phyloP scores from a whole-genome alignment of 2,329 filamentous ascomycete species.

The Beauveria rudraprayagi region DNA sequence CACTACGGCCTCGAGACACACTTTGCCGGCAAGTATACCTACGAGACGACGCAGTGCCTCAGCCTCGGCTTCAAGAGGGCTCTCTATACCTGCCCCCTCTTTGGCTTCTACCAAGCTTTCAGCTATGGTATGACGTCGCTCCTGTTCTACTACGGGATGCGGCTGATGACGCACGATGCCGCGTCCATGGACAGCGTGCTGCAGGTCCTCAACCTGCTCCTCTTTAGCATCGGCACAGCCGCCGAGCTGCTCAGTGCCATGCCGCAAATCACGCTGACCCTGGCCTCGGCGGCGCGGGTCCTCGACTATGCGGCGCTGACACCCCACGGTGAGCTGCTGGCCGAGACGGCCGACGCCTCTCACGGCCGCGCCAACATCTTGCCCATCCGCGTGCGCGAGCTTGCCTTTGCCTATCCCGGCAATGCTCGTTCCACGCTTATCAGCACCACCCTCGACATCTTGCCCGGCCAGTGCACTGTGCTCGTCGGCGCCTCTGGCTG shows the following conservation, averaged over 20 bases:
- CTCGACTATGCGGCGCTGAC: slow-evolving; percentile 49
- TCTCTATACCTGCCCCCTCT: slow-evolving; percentile 59
- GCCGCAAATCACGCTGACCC: slow-evolving; percentile 70
- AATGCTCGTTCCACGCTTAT: slow-evolving; percentile 44
- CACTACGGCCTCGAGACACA: slow-evolving; percentile 65
- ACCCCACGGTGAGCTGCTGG: slow-evolving; percentile 38
- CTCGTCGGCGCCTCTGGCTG: slow-evolving; percentile 79
- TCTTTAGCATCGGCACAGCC: slow-evolving; percentile 74
- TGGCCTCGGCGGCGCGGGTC: slow-evolving; percentile 63
- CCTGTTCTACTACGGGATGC: slow-evolving; percentile 75
- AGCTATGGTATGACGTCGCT: slow-evolving; percentile 66
- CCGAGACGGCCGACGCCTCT: slow-evolving; percentile 18
- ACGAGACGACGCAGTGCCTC: slow-evolving; percentile 44
- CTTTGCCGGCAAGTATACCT: slow-evolving; percentile 57
- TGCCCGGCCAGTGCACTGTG: slow-evolving; percentile 57
- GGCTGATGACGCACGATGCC: slow-evolving; percentile 45
- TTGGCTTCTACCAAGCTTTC: slow-evolving; percentile 68
- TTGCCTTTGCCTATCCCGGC: slow-evolving; percentile 64
- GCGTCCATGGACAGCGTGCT: slow-evolving; percentile 53
- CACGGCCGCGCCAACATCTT: slow-evolving; percentile 17
- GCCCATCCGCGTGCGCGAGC: slow-evolving; percentile 40
- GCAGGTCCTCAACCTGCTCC: slow-evolving; percentile 69
- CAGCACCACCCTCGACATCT: slow-evolving; percentile 57
- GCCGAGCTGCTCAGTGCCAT: slow-evolving; percentile 63
- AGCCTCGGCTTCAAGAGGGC: slow-evolving; percentile 58